Conservation (phyloP, 1,284 basidiomycete species). For the Gastroboletus turbinatus region DNA sequence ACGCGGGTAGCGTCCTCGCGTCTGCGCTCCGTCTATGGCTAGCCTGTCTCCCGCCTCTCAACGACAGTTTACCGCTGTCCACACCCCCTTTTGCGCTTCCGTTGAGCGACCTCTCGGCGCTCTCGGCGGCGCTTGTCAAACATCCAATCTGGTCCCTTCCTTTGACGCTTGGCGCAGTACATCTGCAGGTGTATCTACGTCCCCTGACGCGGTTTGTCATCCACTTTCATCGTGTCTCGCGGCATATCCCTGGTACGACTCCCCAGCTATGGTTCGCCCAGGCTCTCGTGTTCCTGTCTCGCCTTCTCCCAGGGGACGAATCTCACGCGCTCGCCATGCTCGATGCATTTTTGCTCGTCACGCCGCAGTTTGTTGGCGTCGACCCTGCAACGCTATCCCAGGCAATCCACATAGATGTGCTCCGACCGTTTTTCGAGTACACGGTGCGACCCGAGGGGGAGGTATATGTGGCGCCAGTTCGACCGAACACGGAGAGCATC, state of each 20-base stretch:
- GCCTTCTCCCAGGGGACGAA: slow-evolving; percentile 69
- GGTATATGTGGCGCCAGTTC: slow-evolving; percentile 47
- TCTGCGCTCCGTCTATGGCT: slow-evolving; percentile 63
- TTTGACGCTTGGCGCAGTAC: slow-evolving; percentile 4
- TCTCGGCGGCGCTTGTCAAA: slow-evolving; percentile 48
- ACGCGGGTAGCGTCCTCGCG: slow-evolving; percentile 35
- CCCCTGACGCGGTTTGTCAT: slow-evolving; percentile 53
- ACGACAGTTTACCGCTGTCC: slow-evolving; percentile 31
- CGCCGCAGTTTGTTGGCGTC: slow-evolving; percentile 16
- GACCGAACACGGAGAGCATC: slow-evolving; percentile 53
- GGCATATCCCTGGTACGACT: slow-evolving; percentile 50
- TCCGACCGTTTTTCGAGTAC: slow-evolving; percentile 61
- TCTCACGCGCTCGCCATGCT: slow-evolving; percentile 31
- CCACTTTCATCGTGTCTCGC: slow-evolving; percentile 57
- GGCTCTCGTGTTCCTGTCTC: slow-evolving; percentile 52
- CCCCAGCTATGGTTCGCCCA: slow-evolving; percentile 65
- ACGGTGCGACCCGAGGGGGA: slow-evolving; percentile 37
- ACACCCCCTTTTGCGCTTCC: slow-evolving; percentile 58
- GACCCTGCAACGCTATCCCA: slow-evolving; percentile 25
- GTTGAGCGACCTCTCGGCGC: slow-evolving; percentile 49
- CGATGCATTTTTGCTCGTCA: slow-evolving; percentile 19
- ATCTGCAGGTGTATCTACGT: slow-evolving; percentile 42
- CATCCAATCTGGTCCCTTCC: slow-evolving; percentile 50
- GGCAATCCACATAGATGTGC: slow-evolving; percentile 30
- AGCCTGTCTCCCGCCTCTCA: slow-evolving; percentile 50